Evolutionary conservation across 2,329 filamentous ascomycete species (phyloP), one percentile per base, ranked within the genome.

Genomic region (Cladosporium sp.): DNA sequence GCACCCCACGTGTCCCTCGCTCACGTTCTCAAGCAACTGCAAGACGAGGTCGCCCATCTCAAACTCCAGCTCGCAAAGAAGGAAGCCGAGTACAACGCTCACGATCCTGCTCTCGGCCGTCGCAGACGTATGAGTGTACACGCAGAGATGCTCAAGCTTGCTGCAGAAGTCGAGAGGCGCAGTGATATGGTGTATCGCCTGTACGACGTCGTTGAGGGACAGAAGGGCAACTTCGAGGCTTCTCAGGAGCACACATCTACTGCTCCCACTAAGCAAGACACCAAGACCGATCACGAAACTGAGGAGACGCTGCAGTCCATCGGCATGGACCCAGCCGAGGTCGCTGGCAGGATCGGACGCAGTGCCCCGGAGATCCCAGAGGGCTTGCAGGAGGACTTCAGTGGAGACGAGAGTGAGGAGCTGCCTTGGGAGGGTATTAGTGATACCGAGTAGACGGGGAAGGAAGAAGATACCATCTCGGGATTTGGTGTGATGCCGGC

Each of bases 151-250:
- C 80, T 85, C 61, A 77, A 76, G 20, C 69, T 91, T 19, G 76
- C 88, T 42, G 80, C 80, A 61, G 80, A 83, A 55, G 83, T 91
- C 22, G 88, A 92, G 67, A 80, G 82, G 67, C 91, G 92, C 74
- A 85, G 86, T 25, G 87, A 89, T 61, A 88, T 92, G 72, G 86
- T 96, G 42, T 95, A 96, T 74, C 83, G 84, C 42, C 78, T 96
- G 14, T 90, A 92, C 66, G 91, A 96, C 71, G 90, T 94, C 1
- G 79, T 94, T 0, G 90, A 93, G 73, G 89, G 88, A 5, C 89
- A 92, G 71, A 90, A 88, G 75, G 79, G 79, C 36, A 80, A 81
- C 2, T 85, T 85, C 0, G 82, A 84, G 80, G 82, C 86, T 66
- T 77, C 87, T 43, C 86, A 88, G 66, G 78, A 59, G 15, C 51